Conservation (phyloP, 306 rosid species). For the Alnus glutinosa region DNA sequence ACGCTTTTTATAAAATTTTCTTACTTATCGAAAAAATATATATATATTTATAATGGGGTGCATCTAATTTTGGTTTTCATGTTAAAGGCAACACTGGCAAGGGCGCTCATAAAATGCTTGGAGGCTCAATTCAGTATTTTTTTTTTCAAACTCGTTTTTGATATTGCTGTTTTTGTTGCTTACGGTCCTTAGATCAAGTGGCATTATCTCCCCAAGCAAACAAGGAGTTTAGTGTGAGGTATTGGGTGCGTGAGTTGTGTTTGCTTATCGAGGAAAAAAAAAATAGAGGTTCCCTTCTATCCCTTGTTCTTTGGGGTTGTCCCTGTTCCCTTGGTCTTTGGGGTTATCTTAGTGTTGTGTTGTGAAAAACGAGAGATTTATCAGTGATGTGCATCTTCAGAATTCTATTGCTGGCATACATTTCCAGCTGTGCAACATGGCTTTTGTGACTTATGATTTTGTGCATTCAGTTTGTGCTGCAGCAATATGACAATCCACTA, state of each 20-base stretch:
- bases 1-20: too few species aligned
- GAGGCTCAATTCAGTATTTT: not conserved
- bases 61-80: not conserved
- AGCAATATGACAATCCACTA: conserved; percentile 66
- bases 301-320: not conserved
- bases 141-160: not conserved
- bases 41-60: not conserved
- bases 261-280: too few species aligned
- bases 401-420: conserved; percentile 8
- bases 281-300: too few species aligned
- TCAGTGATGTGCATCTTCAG: not conserved
- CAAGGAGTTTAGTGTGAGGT: too few species aligned
- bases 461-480: conserved; percentile 68
- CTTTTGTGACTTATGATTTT: conserved; percentile 8
- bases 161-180: not conserved
- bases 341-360: not conserved
- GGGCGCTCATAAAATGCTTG: not conserved
- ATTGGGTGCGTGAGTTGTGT: too few species aligned
- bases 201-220: too few species aligned
- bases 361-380: not conserved
- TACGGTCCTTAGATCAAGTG: not conserved
- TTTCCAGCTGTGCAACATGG: not conserved
- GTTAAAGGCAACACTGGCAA: not conserved
- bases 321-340: not conserved
- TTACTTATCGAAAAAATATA: too few species aligned